Conservation (phyloP, 2,329 filamentous ascomycete genomes). For the Epichloe sp. region DNA sequence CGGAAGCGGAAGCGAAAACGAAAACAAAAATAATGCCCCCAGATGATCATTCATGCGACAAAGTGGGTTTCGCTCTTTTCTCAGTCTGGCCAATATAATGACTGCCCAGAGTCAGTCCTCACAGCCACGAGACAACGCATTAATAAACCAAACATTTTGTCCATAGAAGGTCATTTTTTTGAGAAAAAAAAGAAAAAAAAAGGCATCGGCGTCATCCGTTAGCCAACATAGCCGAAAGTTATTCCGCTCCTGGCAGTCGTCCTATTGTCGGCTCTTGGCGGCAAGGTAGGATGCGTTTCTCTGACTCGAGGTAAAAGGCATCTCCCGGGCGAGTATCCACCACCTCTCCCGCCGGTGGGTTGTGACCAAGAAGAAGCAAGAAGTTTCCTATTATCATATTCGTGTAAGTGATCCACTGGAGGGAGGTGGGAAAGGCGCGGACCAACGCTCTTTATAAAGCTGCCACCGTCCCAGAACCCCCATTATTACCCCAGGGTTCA, state of each 20-base stretch:
- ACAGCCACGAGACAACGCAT: not conserved
- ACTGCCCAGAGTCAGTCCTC: not conserved
- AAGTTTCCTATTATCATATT: not conserved
- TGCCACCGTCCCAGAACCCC: not conserved
- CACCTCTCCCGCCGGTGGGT: not conserved
- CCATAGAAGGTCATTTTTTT: no score
- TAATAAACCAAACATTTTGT: no score
- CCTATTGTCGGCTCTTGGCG: not conserved
- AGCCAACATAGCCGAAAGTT: not conserved
- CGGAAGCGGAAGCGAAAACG: no score
- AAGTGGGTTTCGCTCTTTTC: not conserved
- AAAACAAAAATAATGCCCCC: no score
- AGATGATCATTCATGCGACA: not conserved
- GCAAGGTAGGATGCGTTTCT: not conserved
- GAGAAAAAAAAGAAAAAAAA: no score
- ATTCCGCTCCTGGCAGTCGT: not conserved
- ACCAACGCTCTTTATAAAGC: not conserved
- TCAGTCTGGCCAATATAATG: not conserved
- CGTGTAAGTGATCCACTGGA: not conserved
- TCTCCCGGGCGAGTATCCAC: not conserved
- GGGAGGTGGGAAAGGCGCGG: not conserved
- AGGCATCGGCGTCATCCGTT: not conserved
- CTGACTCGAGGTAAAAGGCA: not conserved
- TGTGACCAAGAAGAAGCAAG: not conserved
- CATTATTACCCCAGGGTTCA: no score